Conservation (phyloP, 352 stramenopile genomes). For the Globisporangium orthogonon region DNA sequence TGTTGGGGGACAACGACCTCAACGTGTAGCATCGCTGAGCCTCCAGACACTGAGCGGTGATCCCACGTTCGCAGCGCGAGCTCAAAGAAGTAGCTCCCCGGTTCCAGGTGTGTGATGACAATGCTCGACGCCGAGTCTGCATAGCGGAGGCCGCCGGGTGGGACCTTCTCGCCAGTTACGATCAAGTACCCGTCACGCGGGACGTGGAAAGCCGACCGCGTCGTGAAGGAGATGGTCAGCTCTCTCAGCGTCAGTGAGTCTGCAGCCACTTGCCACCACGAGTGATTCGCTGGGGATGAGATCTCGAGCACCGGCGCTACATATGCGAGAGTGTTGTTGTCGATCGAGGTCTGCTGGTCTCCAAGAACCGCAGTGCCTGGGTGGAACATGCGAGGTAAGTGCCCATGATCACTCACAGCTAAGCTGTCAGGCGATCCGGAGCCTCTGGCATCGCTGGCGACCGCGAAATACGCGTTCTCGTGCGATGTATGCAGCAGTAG, state of each 20-base stretch:
- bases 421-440: too few relatives aligned
- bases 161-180: slow-evolving; percentile 29
- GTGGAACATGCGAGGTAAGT: too few relatives aligned
- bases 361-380: too few relatives aligned
- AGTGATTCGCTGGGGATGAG: slow-evolving; percentile 32
- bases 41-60: slow-evolving; percentile 1
- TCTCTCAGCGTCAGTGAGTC: slow-evolving; percentile 9
- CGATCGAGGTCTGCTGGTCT: too few relatives aligned
- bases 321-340: not conserved
- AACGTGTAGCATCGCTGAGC: slow-evolving; percentile 24
- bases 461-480: too few relatives aligned
- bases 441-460: too few relatives aligned
- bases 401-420: too few relatives aligned
- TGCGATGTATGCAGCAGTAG: too few relatives aligned
- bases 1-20: slow-evolving; percentile 36
- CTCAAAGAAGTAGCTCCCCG: slow-evolving; percentile 42
- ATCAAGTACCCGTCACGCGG: slow-evolving; percentile 32
- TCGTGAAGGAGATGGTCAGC: slow-evolving; percentile 22
- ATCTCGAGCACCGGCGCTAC: slow-evolving; percentile 8
- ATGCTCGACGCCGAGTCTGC: slow-evolving; percentile 2
- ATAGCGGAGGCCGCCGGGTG: slow-evolving; percentile 11
- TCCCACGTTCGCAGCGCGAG: slow-evolving; percentile 21
- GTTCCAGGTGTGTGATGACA: slow-evolving; percentile 19
- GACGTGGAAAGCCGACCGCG: slow-evolving; percentile 19
- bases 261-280: slow-evolving; percentile 20